Evolutionary conservation across 2,329 filamentous ascomycete species (phyloP), one percentile per base, ranked within the genome.

Genomic region (Teratosphaeria viscida): DNA sequence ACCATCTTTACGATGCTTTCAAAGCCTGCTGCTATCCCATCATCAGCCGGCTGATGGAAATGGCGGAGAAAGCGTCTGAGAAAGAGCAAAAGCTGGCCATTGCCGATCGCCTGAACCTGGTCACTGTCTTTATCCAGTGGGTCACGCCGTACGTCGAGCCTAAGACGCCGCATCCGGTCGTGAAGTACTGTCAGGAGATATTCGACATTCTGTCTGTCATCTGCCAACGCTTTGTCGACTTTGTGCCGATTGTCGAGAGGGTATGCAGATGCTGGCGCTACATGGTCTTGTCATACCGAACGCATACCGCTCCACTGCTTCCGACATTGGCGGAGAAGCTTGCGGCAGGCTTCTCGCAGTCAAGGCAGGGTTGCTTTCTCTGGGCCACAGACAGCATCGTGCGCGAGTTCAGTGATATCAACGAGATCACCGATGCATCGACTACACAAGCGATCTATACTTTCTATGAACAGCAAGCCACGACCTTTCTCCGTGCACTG

Each of bases 301-400:
- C 88, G 2, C 88, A 88, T 56, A 95, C 95, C 79, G 84, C 88
- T 14, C 91, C 92, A 27, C 77, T 99, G 54, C 81, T 99, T 53
- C 88, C 89, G 0, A 82, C 85, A 23, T 85, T 99, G 75, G 95
- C 94, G 19, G 89, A 92, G 67, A 95, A 92, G 74, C 82, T 99
- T 60, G 90, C 90, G 1, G 82, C 81, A 63, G 92, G 92, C 4
- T 99, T 99, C 72, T 82, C 88, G 59, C 82, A 83, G 19, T 96
- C 92, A 11, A 84, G 86, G 62, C 92, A 99, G 75, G 94, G 94
- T 12, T 96, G 92, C 73, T 99, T 99, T 81, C 80, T 99, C n/a
- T 99, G 94, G 94, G 92, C 94, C 1, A 96, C 92, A 2, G 89
- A 92, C 64, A 90, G 92, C 8, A 95, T 99, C 63, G 82, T 99